A percentile compares a stretch with the other conserved stretches of the same genome.
These are phyloP conservation scores for Ilyonectria sp. DNA, from an alignment of 2,329 filamentous ascomycete species.

Conservation along the genomic window DNA sequence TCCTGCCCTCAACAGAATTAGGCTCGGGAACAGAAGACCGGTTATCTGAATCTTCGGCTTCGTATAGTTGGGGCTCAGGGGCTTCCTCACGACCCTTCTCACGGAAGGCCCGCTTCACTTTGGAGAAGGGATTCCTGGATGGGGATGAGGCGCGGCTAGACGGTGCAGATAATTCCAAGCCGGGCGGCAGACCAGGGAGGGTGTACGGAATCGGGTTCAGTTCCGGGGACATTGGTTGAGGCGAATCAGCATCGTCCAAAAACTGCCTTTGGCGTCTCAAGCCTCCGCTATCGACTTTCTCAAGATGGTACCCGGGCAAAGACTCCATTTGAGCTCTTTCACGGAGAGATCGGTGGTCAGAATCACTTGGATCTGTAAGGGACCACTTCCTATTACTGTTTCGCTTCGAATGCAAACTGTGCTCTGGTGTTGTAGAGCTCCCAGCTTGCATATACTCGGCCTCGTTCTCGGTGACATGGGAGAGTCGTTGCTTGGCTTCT, in stretches of 20 bases:
- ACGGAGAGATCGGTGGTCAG: conserved; percentile 51
- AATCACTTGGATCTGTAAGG: conserved; percentile 57
- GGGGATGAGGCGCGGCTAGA: conserved; percentile 77
- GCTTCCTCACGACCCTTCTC: conserved; percentile 66
- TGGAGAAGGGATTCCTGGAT: conserved; percentile 70
- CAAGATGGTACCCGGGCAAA: conserved; percentile 46
- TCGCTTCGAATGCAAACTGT: conserved; percentile 44
- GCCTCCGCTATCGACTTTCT: conserved; percentile 65
- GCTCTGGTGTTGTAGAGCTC: conserved; percentile 53
- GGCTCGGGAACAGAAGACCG: conserved; percentile 48
- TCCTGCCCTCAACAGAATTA: conserved; percentile 50
- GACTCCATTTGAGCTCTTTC: conserved; percentile 43
- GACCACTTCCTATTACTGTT: conserved; percentile 56
- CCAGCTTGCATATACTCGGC: conserved; percentile 53
- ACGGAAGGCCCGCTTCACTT: conserved; percentile 69
- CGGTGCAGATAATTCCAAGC: conserved; percentile 74
- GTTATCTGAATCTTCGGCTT: conserved; percentile 53
- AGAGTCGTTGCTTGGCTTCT: conserved; percentile 62
- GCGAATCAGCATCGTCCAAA: conserved; percentile 63
- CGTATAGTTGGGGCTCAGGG: conserved; percentile 51
- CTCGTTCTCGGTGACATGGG: conserved; percentile 52
- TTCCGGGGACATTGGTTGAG: conserved; percentile 67
- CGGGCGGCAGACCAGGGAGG: conserved; percentile 70
- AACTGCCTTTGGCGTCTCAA: conserved; percentile 55
- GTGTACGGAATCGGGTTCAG: conserved; percentile 62